phyloP scores from a whole-genome alignment of 2,329 filamentous ascomycete species.

The Aureobasidium melanogenum region DNA sequence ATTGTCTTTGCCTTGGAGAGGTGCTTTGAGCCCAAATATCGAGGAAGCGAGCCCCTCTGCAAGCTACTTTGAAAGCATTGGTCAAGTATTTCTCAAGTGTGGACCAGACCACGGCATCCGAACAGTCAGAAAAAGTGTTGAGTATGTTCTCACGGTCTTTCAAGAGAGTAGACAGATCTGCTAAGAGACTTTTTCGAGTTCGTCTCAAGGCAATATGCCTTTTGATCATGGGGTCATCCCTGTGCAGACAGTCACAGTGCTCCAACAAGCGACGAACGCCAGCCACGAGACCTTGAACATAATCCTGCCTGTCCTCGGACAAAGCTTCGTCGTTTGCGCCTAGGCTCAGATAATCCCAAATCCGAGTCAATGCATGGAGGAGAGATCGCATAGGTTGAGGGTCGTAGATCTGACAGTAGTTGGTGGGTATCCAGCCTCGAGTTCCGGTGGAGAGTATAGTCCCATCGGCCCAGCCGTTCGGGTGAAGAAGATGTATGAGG shows the following conservation, averaged over 20 bases:
- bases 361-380: slow-evolving; percentile 76
- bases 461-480: slow-evolving; percentile 97
- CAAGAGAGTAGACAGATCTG: slow-evolving; percentile 81
- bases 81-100: slow-evolving; percentile 88
- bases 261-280: slow-evolving; percentile 87
- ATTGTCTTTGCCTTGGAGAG: background rate
- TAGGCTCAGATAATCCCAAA: slow-evolving; percentile 82
- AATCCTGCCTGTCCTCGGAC: slow-evolving; percentile 83
- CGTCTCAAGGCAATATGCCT: slow-evolving; percentile 67
- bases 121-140: slow-evolving; percentile 54
- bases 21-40: slow-evolving; percentile 63
- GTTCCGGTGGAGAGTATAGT: slow-evolving; percentile 78
- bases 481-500: slow-evolving; percentile 90
- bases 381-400: slow-evolving; percentile 78
- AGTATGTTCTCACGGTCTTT: slow-evolving; percentile 82
- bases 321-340: slow-evolving; percentile 56
- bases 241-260: slow-evolving; percentile 75
- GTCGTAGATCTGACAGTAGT: slow-evolving; percentile 94
- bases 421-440: slow-evolving; percentile 92
- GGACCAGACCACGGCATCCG: slow-evolving; percentile 54
- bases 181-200: slow-evolving; percentile 77
- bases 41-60: slow-evolving; percentile 77
- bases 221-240: slow-evolving; percentile 68
- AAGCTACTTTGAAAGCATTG: slow-evolving; percentile 91
- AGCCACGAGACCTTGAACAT: slow-evolving; percentile 87